Percentiles rank a stretch among this genome's conserved stretches.
phyloP scores from a whole-genome alignment of 306 rosid species.

The Dryas alaskensis region DNA sequence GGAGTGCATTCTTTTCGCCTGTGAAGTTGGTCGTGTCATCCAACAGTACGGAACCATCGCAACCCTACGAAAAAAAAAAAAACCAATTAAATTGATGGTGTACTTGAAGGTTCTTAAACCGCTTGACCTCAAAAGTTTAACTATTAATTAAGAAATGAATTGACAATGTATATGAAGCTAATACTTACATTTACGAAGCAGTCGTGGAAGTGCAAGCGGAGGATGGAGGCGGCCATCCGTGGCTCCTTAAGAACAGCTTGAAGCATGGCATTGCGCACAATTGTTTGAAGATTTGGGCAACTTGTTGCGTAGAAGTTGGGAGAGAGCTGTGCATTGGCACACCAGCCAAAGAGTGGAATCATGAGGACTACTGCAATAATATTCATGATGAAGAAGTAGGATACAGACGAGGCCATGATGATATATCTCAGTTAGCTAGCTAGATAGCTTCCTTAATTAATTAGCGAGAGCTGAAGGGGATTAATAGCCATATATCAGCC shows the following conservation, averaged over 20 bases:
- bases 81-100: neutral
- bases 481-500: no score
- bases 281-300: conserved; percentile 50
- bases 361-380: conserved; percentile 7
- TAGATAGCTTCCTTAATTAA: no score
- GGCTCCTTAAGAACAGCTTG: conserved; percentile 43
- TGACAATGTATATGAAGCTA: no score
- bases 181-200: conserved; percentile 59
- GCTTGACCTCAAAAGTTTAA: no score
- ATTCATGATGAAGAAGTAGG: neutral
- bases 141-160: neutral
- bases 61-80: conserved; percentile 43
- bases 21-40: conserved; percentile 58
- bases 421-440: no score
- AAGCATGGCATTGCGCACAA: conserved; percentile 46
- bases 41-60: conserved; percentile 64
- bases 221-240: conserved; percentile 68
- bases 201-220: conserved; percentile 87
- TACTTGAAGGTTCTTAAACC: no score
- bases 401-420: neutral
- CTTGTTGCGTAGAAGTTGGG: conserved; percentile 45
- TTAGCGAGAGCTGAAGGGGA: no score
- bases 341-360: conserved; percentile 30
- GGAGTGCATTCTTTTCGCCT: conserved; percentile 68
- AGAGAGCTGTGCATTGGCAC: conserved; percentile 55